Conservation (phyloP, 805 yeast genomes). For the Zygosaccharomyces bailii region DNA sequence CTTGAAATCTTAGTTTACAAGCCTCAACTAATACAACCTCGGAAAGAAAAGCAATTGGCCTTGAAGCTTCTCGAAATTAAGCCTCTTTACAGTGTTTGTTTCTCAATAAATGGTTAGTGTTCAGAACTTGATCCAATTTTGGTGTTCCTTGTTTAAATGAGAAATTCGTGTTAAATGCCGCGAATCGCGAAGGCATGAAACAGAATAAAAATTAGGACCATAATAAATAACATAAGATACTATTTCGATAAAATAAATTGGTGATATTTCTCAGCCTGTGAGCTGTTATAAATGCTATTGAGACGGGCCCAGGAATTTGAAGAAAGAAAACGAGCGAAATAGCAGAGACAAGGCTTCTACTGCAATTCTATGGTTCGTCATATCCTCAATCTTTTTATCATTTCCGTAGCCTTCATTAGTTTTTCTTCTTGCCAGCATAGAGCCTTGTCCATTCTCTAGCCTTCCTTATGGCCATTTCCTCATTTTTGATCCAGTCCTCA, state of each 20-base stretch:
- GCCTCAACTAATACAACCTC: not conserved
- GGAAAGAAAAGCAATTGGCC: not conserved
- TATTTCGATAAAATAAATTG: not conserved
- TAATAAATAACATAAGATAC: not conserved
- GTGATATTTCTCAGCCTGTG: not conserved
- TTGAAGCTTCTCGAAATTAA: not conserved
- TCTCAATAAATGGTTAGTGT: not conserved
- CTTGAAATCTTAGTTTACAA: not conserved
- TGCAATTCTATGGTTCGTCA: no score
- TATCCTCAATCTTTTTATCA: not conserved
- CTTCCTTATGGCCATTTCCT: constrained; percentile 69
- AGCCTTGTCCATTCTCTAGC: constrained; percentile 53
- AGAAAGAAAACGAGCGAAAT: not conserved
- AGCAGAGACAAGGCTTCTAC: no score
- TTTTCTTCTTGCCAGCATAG: constrained; percentile 30
- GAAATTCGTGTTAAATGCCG: constrained; percentile 9
- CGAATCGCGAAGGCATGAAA: constrained; percentile 4
- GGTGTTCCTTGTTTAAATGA: constrained; percentile 1
- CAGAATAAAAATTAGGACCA: no score
- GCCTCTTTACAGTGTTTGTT: not conserved
- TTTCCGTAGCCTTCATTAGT: not conserved
- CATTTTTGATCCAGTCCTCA: constrained; percentile 89
- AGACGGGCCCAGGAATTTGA: not conserved
- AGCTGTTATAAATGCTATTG: constrained; percentile 4
- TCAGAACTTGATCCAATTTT: constrained; percentile 1